Evolutionary conservation across 371 early-diverging fungal genomes (phyloP).

Genomic region (Phascolomyces articulosus): DNA sequence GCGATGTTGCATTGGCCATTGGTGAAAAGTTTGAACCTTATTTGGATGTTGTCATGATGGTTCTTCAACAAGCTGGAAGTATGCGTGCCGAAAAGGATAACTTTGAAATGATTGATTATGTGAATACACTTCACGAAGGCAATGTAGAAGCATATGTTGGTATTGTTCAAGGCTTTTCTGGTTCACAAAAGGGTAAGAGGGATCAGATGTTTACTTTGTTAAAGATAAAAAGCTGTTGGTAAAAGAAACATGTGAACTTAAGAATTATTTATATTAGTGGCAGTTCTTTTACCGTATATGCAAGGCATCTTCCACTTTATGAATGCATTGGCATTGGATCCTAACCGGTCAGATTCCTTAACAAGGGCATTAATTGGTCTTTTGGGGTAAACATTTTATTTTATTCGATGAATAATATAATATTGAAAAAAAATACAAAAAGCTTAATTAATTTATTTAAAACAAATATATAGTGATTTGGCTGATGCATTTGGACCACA

Average conservation of each 20-base stretch:
- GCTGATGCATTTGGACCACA: constrained; percentile 81
- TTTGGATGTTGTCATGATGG: constrained; percentile 80
- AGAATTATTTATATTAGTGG: constrained; percentile 42
- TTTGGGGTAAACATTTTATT: constrained; percentile 58
- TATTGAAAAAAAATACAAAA: background rate
- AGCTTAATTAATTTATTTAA: background rate
- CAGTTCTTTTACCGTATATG: constrained; percentile 63
- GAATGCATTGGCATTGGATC: constrained; percentile 62
- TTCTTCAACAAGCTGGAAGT: constrained; percentile 82
- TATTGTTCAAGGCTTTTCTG: constrained; percentile 89
- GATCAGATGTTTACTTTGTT: background rate
- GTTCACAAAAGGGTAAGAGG: constrained; percentile 35
- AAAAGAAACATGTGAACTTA: no score
- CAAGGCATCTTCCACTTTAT: constrained; percentile 80
- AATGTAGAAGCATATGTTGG: constrained; percentile 96
- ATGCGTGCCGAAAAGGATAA: constrained; percentile 69
- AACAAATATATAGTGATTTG: constrained; percentile 59
- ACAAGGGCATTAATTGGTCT: constrained; percentile 82
- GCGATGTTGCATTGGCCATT: constrained; percentile 97
- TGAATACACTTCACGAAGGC: constrained; percentile 81
- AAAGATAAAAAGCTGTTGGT: constrained; percentile 9
- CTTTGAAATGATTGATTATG: constrained; percentile 84
- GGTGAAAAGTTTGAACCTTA: constrained; percentile 86
- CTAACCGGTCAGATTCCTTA: constrained; percentile 63
- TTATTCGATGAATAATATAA: no score